Evolutionary conservation across 495 filamentous ascomycete species (phyloP).

Genomic region (Schizothecium vesticola): DNA sequence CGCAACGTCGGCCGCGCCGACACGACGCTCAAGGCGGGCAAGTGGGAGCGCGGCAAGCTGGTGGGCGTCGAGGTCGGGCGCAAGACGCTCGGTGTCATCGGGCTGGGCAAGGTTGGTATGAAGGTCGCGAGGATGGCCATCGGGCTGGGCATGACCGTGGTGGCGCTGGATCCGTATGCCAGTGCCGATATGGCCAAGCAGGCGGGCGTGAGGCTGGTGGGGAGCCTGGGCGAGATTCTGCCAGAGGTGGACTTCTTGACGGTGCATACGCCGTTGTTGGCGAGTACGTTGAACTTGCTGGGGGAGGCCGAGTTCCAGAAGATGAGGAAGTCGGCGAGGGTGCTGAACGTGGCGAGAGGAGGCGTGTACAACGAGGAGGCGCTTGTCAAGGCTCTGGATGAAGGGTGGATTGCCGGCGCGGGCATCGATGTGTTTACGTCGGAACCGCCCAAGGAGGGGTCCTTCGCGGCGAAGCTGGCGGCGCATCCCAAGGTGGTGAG

Average conservation of each 20-base stretch:
- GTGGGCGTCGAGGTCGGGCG: constrained; percentile 66
- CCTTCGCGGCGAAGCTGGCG: constrained; percentile 50
- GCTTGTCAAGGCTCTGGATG: constrained; percentile 59
- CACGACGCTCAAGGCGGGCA: constrained; percentile 51
- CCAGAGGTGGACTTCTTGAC: constrained; percentile 63
- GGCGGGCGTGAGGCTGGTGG: constrained; percentile 53
- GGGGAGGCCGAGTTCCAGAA: constrained; percentile 52
- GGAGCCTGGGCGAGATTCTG: constrained; percentile 50
- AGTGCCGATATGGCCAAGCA: constrained; percentile 52
- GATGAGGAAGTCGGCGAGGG: constrained; percentile 62
- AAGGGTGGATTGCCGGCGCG: constrained; percentile 63
- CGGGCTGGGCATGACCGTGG: constrained; percentile 62
- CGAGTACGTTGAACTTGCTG: constrained; percentile 63
- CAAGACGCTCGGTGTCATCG: constrained; percentile 63
- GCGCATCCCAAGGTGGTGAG: constrained; percentile 59
- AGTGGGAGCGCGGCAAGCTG: constrained; percentile 64
- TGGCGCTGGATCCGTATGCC: constrained; percentile 65
- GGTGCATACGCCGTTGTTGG: constrained; percentile 69
- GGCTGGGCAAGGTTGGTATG: constrained; percentile 67
- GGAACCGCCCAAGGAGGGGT: constrained; percentile 51
- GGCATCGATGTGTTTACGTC: constrained; percentile 70
- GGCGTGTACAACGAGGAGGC: constrained; percentile 70
- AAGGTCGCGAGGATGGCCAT: constrained; percentile 64
- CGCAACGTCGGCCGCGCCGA: constrained; percentile 59
- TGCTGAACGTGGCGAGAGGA: constrained; percentile 69